Conservation (phyloP, 2,329 filamentous ascomycete species). For the Didymella glomerata region DNA sequence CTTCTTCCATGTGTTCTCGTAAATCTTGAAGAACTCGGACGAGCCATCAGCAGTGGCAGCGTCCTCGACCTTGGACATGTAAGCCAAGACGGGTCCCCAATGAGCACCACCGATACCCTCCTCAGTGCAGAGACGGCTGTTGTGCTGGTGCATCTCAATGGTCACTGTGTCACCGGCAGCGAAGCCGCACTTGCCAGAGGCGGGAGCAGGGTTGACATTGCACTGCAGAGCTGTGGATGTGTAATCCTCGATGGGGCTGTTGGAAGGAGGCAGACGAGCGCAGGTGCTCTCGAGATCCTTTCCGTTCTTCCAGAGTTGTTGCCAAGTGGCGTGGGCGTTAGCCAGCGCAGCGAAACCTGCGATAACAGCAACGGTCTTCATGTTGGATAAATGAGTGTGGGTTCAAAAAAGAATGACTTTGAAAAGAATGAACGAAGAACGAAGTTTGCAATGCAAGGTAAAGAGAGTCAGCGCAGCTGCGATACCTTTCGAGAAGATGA, state of each 20-base stretch:
- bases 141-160: slow-evolving; percentile 45
- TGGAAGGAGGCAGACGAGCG: slow-evolving; percentile 37
- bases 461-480: slow-evolving; percentile 47
- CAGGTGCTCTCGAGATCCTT: slow-evolving; percentile 43
- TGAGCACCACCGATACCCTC: slow-evolving; percentile 52
- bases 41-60: slow-evolving; percentile 55
- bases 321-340: slow-evolving; percentile 42
- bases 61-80: slow-evolving; percentile 55
- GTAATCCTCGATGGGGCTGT: slow-evolving; percentile 44
- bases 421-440: slow-evolving; percentile 39
- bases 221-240: slow-evolving; percentile 43
- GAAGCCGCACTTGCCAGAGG: slow-evolving; percentile 38
- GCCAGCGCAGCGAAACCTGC: slow-evolving; percentile 39
- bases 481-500: slow-evolving; percentile 24
- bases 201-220: slow-evolving; percentile 40
- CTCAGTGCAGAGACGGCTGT: slow-evolving; percentile 33
- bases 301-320: slow-evolving; percentile 45
- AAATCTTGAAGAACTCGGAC: slow-evolving; percentile 61
- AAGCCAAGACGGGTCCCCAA: slow-evolving; percentile 63
- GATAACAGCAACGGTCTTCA: slow-evolving; percentile 41
- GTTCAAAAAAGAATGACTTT: slow-evolving; percentile 30
- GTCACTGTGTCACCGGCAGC: slow-evolving; percentile 40
- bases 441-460: slow-evolving; percentile 30
- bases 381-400: slow-evolving; percentile 26
- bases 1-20: slow-evolving; percentile 51